These are phyloP conservation scores for Vanrija sp. DNA, from an alignment of 1,284 basidiomycete species.

Conservation along the genomic window DNA sequence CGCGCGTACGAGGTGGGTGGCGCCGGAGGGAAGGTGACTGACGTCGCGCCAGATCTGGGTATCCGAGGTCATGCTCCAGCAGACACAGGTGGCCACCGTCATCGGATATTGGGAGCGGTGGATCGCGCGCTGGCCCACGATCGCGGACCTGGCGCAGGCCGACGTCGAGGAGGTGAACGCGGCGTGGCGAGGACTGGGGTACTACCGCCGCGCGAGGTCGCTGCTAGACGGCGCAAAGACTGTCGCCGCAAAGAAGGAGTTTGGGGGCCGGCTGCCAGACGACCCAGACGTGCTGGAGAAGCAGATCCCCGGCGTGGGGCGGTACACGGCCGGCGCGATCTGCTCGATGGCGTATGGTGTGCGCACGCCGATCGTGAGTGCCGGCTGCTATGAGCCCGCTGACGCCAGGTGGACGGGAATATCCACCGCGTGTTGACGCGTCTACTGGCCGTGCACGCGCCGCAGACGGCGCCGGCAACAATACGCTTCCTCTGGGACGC, in stretches of 20 bases:
- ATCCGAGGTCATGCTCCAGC: slow-evolving; percentile 95
- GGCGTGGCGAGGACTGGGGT: slow-evolving; percentile 81
- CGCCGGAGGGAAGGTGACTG: not conserved
- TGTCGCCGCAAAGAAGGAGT: slow-evolving; percentile 60
- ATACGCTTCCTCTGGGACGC: slow-evolving; percentile 77
- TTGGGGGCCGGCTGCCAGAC: slow-evolving; percentile 60
- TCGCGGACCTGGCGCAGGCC: slow-evolving; percentile 68
- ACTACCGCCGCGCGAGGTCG: slow-evolving; percentile 81
- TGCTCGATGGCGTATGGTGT: slow-evolving; percentile 85
- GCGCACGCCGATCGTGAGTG: slow-evolving; percentile 72
- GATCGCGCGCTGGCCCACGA: slow-evolving; percentile 80
- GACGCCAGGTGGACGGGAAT: slow-evolving; percentile 77
- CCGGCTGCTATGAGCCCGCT: not conserved
- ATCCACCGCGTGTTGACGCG: slow-evolving; percentile 78
- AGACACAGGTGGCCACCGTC: slow-evolving; percentile 81
- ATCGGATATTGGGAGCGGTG: slow-evolving; percentile 83
- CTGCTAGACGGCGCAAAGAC: slow-evolving; percentile 74
- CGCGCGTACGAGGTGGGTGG: slow-evolving; percentile 47
- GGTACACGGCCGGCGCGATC: slow-evolving; percentile 80
- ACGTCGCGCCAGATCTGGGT: slow-evolving; percentile 42
- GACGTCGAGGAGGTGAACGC: slow-evolving; percentile 79
- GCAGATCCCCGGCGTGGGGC: slow-evolving; percentile 81
- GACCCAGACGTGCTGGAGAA: slow-evolving; percentile 76
- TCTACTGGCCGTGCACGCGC: slow-evolving; percentile 72
- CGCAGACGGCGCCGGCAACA: slow-evolving; percentile 70